These are phyloP conservation scores for Sporothrix inflata DNA, from an alignment of 2,329 filamentous ascomycete species.

Conservation along the genomic window DNA sequence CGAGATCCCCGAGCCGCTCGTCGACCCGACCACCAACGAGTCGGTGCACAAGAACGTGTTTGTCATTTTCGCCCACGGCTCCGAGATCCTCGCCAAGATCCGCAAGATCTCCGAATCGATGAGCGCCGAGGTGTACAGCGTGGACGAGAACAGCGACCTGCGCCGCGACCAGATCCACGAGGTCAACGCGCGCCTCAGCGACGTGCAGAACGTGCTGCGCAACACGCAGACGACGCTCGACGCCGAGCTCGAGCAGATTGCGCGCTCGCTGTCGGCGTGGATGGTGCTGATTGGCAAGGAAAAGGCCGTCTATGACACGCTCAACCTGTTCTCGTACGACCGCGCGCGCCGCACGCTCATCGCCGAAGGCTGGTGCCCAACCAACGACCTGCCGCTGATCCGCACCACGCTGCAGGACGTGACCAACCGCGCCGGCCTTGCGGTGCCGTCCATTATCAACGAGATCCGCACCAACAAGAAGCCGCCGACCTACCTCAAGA, in stretches of 20 bases:
- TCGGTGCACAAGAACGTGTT: constrained; percentile 96
- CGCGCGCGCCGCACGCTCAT: constrained; percentile 94
- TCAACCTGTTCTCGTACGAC: constrained; percentile 97
- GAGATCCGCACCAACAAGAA: constrained; percentile 97
- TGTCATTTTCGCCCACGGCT: constrained; percentile 98
- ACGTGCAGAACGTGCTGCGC: constrained; percentile 86
- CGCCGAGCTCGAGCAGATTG: constrained; percentile 91
- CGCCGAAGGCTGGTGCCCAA: constrained; percentile 96
- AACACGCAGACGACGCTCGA: constrained; percentile 96
- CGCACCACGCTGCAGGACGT: constrained; percentile 94
- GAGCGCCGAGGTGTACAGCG: constrained; percentile 91
- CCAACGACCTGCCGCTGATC: constrained; percentile 84
- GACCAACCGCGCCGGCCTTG: constrained; percentile 90
- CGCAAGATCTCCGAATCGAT: constrained; percentile 98
- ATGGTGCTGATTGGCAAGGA: constrained; percentile 98
- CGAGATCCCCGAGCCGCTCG: constrained; percentile 90
- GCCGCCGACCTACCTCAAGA: constrained; percentile 95
- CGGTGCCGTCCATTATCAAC: constrained; percentile 98
- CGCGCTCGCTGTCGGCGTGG: constrained; percentile 90
- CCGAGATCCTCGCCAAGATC: constrained; percentile 98
- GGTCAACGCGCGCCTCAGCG: constrained; percentile 89
- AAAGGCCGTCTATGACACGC: constrained; percentile 93
- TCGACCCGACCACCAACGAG: constrained; percentile 92
- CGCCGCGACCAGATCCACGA: constrained; percentile 95
- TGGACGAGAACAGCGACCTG: constrained; percentile 96